Base-by-base conservation (phyloP, 1,284 basidiomycete species). In the Heterobasidion parviporum region DNA sequence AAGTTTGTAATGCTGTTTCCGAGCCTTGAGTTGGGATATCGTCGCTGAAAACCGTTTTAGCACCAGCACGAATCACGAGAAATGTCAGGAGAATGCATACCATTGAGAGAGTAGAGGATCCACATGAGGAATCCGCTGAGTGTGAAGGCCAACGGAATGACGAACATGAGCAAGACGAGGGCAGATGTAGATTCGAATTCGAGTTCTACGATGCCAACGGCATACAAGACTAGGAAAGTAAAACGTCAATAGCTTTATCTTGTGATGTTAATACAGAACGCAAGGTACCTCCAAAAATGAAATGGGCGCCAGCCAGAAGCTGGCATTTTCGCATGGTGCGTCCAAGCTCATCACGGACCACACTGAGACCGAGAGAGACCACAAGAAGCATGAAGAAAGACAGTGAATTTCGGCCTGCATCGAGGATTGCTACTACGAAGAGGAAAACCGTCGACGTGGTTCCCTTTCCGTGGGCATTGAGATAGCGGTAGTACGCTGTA, bases 371-470 rank as follows among this genome's bases (percentile, higher is more conserved):
- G 62, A 94, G 79, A 10, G 89, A 86, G 16, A 98, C 94, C 54
- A 98, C 89, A 18, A 98, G 77, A 20, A 99, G 78, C 75, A 99
- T 82, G 75, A 98, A 98, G 75, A 99, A 94, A 1, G 91, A 94
- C 63, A 97, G 78, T 8, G 93, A 92, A 67, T 98, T 98, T 53
- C 96, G 77, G 1, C 89, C 94, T 4, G 96, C 95, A 65, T 98
- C 95, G 43, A 99, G 75, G 56, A 97, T 89, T 18, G 92, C 87
- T 48, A 94, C 92, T 59, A 96, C 86, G 59, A 96, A 87, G 50
- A 95, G 81, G 73, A 94, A 94, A 14, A 88, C 81, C 4, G 87
- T 87, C 0, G 90, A 84, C 14, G 87, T 75, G 0, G 85, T 79
- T 16, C 86, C 81, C 63, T 78, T 85, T 8, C 89, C 91, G 63